Evolutionary conservation across 441 rosid genomes (phyloP).

Genomic region (Pelargonium australe): DNA sequence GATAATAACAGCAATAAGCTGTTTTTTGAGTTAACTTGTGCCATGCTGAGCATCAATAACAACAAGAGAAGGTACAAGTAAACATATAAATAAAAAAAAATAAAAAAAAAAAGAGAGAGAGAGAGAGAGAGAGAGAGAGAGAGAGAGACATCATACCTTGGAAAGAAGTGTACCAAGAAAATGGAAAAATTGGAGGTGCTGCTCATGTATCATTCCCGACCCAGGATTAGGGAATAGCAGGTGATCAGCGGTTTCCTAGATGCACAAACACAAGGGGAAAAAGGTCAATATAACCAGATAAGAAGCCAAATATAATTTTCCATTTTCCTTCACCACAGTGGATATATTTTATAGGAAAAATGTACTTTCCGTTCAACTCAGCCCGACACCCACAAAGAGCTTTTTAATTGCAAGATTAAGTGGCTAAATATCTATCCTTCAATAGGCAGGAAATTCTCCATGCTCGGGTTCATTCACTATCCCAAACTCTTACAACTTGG

Average conservation of each 20-base stretch:
- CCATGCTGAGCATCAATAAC: neutral
- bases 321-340: neutral
- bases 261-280: conserved; percentile 20
- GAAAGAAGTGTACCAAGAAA: conserved; percentile 92
- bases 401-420: no score
- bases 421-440: no score
- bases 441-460: no score
- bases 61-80: neutral
- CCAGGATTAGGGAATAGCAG: conserved; percentile 98
- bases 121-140: no score
- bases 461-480: no score
- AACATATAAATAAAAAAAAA: no score
- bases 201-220: conserved; percentile 93
- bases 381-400: neutral
- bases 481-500: no score
- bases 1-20: neutral
- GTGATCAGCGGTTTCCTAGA: conserved; percentile 92
- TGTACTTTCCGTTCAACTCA: neutral
- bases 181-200: conserved; percentile 94
- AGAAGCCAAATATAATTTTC: conserved; percentile 6
- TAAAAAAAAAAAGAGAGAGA: neutral
- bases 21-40: neutral
- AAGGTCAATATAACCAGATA: conserved; percentile 11
- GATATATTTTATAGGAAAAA: neutral
- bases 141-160: conserved; percentile 44